These are phyloP conservation scores for Penstemon barbatus DNA, from an alignment of 257 asterid genomes.

Conservation along the genomic window DNA sequence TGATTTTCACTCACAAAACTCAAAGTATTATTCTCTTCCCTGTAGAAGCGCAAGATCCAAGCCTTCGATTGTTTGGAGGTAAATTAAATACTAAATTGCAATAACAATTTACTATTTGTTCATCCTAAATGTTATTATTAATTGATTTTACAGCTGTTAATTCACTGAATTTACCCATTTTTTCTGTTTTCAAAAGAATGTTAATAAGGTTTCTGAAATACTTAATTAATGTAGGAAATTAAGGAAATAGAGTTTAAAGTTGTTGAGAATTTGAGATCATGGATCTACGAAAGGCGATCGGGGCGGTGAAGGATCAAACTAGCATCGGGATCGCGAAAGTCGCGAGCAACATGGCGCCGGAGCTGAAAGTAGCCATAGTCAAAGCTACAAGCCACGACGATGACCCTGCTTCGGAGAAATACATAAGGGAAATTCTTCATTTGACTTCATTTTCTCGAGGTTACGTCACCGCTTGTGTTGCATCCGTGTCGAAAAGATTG, in stretches of 20 bases:
- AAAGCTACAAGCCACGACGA: conserved; percentile 86
- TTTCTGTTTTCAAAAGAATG: background rate
- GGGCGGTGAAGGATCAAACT: conserved; percentile 83
- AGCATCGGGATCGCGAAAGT: conserved; percentile 80
- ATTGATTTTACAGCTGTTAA: background rate
- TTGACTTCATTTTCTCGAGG: conserved; percentile 64
- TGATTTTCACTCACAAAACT: background rate
- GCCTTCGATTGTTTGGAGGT: conserved; percentile 28
- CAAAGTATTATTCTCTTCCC: conserved; percentile 2
- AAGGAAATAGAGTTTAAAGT: too few relatives aligned
- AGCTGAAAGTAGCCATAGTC: conserved; percentile 73
- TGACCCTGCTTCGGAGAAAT: conserved; percentile 77
- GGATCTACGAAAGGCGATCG: conserved; percentile 86
- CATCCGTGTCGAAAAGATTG: conserved; percentile 52
- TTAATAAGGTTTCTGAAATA: background rate
- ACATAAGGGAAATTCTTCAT: conserved; percentile 61
- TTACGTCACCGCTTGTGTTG: conserved; percentile 64
- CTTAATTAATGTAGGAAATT: too few relatives aligned
- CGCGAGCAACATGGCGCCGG: conserved; percentile 75
- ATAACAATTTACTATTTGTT: background rate
- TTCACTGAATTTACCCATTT: background rate
- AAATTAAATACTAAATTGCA: too few relatives aligned
- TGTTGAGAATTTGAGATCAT: conserved; percentile 25
- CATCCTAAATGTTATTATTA: background rate
- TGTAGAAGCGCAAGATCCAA: conserved; percentile 7